These are phyloP conservation scores for Candida dajiaensis DNA, from an alignment of 805 yeast genomes.

Conservation along the genomic window DNA sequence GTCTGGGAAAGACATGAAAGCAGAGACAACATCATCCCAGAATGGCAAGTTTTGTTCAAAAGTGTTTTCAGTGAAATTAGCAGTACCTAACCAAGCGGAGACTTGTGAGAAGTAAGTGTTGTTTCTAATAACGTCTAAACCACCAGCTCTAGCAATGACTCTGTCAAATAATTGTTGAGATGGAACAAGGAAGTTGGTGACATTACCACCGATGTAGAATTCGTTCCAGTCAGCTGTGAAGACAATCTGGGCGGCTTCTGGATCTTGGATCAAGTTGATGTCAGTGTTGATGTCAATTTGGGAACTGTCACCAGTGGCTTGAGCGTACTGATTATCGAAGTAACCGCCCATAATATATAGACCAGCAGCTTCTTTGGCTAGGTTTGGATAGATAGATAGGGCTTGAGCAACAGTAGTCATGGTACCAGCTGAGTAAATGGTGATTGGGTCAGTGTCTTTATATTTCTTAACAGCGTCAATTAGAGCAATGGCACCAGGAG, in stretches of 20 bases:
- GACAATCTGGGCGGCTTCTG: constrained; percentile 42
- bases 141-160: constrained; percentile 32
- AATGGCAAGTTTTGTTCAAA: constrained; percentile 33
- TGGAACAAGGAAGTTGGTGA: constrained; percentile 35
- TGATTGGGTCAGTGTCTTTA: constrained; percentile 29
- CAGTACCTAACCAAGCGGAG: constrained; percentile 28
- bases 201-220: constrained; percentile 35
- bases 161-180: constrained; percentile 31
- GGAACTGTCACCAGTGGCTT: constrained; percentile 27
- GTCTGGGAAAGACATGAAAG: constrained; percentile 33
- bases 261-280: constrained; percentile 38
- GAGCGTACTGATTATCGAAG: constrained; percentile 35
- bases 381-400: constrained; percentile 31
- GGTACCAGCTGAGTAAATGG: constrained; percentile 36
- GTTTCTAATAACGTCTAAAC: constrained; percentile 23
- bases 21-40: constrained; percentile 39
- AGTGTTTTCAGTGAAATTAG: constrained; percentile 28
- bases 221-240: constrained; percentile 36
- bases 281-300: constrained; percentile 37
- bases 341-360: constrained; percentile 41
- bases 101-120: constrained; percentile 27
- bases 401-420: constrained; percentile 44
- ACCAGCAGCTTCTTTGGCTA: constrained; percentile 34
- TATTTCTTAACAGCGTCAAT: constrained; percentile 34
- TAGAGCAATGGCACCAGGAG: constrained; percentile 34